Percentiles rank a stretch among this genome's conserved stretches.
These are phyloP conservation scores for Cryptosporidium sp. DNA, from an alignment of 169 alveolate species.

Conservation along the genomic window DNA sequence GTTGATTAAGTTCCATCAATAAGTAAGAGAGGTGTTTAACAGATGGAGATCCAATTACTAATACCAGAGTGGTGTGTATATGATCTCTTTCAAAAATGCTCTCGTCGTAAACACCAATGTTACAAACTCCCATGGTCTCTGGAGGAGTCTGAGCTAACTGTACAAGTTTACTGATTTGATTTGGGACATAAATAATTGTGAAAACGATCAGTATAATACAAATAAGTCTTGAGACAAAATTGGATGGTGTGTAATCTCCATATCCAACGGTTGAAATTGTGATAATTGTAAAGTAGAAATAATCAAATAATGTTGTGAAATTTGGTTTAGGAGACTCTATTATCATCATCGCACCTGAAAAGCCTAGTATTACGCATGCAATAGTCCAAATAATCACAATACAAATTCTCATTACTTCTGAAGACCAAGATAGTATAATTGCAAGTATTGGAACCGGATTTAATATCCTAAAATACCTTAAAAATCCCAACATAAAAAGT, in stretches of 20 bases:
- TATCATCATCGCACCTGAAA: conserved; percentile 75
- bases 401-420: conserved; percentile 70
- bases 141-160: conserved; percentile 74
- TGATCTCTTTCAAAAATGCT: conserved; percentile 61
- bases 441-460: conserved; percentile 40
- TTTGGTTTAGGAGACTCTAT: conserved; percentile 70
- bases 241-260: conserved; percentile 75
- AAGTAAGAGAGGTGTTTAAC: conserved; percentile 64
- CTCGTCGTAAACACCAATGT: conserved; percentile 41
- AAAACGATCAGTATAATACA: conserved; percentile 57
- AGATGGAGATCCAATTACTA: conserved; percentile 66
- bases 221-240: conserved; percentile 51
- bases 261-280: conserved; percentile 77
- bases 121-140: conserved; percentile 56
- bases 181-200: conserved; percentile 58
- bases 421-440: conserved; percentile 45
- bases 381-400: conserved; percentile 62
- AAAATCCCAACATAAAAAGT: conserved; percentile 45
- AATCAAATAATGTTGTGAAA: conserved; percentile 51
- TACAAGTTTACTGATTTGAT: conserved; percentile 67
- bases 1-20: conserved; percentile 47
- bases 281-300: conserved; percentile 69
- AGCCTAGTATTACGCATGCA: conserved; percentile 50
- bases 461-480: conserved; percentile 41
- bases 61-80: conserved; percentile 46